phyloP scores from a whole-genome alignment of 305 asterid species.

The Fraxinus ornus region DNA sequence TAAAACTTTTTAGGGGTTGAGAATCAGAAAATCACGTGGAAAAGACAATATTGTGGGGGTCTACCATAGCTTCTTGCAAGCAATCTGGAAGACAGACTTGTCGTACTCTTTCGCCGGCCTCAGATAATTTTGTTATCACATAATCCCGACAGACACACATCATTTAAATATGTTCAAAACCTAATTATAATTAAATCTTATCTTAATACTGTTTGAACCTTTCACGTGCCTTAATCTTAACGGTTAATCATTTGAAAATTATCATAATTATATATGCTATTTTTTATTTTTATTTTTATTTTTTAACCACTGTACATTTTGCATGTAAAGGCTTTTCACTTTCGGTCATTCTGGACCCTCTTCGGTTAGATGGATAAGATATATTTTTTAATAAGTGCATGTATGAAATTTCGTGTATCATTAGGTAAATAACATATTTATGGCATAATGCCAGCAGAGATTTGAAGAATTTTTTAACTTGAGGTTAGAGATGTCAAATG shows the following conservation, averaged over 20 bases:
- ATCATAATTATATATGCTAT: not conserved
- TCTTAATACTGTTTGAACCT: not conserved
- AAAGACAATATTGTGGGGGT: slow-evolving; percentile 23
- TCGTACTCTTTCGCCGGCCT: not conserved
- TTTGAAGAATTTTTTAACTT: not conserved
- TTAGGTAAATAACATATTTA: no score
- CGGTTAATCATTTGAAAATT: slow-evolving; percentile 5
- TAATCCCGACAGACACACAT: not conserved
- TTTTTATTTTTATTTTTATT: not conserved
- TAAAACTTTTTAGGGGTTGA: not conserved
- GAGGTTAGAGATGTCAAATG: no score
- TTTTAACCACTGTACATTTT: not conserved
- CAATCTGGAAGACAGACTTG: slow-evolving; percentile 30
- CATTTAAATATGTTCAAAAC: not conserved
- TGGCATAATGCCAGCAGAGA: not conserved
- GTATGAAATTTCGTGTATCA: not conserved
- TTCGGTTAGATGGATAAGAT: not conserved
- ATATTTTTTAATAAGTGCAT: not conserved
- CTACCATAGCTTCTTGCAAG: slow-evolving; percentile 30
- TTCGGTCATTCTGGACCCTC: not conserved
- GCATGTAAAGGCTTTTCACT: not conserved
- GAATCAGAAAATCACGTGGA: slow-evolving; percentile 11
- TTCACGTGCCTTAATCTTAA: slow-evolving; percentile 16
- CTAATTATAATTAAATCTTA: not conserved
- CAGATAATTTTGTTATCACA: not conserved